A percentile compares a stretch with the other conserved stretches of the same genome.
Evolutionary conservation across 1,284 basidiomycete genomes (phyloP).

Genomic region (Singerocomus inundabilis): DNA sequence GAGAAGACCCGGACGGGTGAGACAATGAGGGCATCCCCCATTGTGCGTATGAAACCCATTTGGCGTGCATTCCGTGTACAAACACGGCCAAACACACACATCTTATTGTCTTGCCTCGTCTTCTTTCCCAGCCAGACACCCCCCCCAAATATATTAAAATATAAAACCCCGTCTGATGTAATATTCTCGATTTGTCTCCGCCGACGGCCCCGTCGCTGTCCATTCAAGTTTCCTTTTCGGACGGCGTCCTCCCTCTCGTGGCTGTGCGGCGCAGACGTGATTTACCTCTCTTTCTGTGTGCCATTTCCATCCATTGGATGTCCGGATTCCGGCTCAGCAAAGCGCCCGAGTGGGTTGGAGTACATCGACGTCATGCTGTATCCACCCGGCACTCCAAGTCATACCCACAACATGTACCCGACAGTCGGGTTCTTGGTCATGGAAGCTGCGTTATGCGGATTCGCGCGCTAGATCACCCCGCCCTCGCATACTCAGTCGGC

Average conservation of each 20-base stretch:
- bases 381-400: slow-evolving; percentile 11
- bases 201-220: slow-evolving; percentile 31
- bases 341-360: no score
- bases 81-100: slow-evolving; percentile 41
- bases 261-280: slow-evolving; percentile 23
- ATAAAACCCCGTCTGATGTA: no score
- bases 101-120: slow-evolving; percentile 49
- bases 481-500: no score
- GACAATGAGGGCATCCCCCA: slow-evolving; percentile 36
- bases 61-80: slow-evolving; percentile 43
- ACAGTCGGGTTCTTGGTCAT: no score
- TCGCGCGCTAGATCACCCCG: no score
- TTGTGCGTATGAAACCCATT: slow-evolving; percentile 38
- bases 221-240: slow-evolving; percentile 32
- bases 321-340: no score
- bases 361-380: no score
- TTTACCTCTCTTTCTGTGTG: slow-evolving; percentile 22
- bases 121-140: no score
- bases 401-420: no score
- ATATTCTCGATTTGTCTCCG: slow-evolving; percentile 32
- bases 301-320: slow-evolving; percentile 1
- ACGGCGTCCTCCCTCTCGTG: slow-evolving; percentile 15
- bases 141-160: no score
- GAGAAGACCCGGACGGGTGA: slow-evolving; percentile 31
- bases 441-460: no score